phyloP scores from a whole-genome alignment of 345 rosid genomes.

The Gossypium thurberi region DNA sequence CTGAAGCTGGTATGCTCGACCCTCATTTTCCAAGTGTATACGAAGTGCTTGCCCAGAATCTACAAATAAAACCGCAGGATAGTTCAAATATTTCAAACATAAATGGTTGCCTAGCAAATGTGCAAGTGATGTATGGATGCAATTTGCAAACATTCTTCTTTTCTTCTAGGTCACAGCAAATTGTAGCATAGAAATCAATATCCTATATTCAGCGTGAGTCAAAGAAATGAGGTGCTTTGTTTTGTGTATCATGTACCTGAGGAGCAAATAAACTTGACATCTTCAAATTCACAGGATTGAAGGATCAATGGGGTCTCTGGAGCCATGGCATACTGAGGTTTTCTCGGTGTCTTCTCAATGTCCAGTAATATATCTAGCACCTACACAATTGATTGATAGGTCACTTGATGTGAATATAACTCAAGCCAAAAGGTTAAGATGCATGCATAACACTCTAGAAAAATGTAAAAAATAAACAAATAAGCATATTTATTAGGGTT shows the following conservation, averaged over 20 bases:
- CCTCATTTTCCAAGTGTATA: constrained; percentile 59
- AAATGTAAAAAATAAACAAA: background rate
- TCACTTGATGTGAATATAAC: constrained; percentile 6
- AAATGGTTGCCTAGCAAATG: background rate
- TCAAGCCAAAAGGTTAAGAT: background rate
- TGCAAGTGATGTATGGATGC: background rate
- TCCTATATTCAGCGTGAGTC: background rate
- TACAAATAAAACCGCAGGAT: constrained; percentile 15
- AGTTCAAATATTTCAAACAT: constrained; percentile 5
- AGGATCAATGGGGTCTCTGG: constrained; percentile 80
- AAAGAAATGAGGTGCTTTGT: background rate
- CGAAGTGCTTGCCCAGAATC: constrained; percentile 55
- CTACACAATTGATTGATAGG: constrained; percentile 24
- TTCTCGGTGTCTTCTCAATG: constrained; percentile 48
- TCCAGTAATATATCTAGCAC: constrained; percentile 69
- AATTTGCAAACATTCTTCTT: background rate
- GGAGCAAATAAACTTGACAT: constrained; percentile 63
- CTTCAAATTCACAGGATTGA: constrained; percentile 66
- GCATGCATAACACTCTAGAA: background rate
- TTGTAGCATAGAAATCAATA: background rate
- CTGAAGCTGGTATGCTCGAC: constrained; percentile 48
- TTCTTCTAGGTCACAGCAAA: background rate
- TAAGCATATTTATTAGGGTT: constrained; percentile 2
- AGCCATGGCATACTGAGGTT: constrained; percentile 83
- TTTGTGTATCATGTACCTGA: constrained; percentile 43